Conservation (phyloP, 805 yeast genomes). For the Kregervanrija pseudodelftensis region DNA sequence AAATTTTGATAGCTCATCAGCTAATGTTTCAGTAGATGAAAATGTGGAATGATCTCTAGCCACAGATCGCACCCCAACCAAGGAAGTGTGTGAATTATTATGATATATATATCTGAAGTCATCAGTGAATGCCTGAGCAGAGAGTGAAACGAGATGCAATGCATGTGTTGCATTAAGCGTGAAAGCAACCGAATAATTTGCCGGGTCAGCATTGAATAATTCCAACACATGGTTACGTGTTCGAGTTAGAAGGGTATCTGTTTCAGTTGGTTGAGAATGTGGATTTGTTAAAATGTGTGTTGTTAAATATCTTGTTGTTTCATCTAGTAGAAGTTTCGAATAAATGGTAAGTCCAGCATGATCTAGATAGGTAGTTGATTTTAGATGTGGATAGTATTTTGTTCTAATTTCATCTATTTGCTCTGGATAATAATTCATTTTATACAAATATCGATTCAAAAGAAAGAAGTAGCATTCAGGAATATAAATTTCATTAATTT, state of each 20-base stretch:
- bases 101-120: constrained; percentile 22
- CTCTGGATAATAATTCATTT: constrained; percentile 4
- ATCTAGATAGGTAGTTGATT: constrained; percentile 29
- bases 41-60: too few relatives aligned
- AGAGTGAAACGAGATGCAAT: constrained; percentile 15
- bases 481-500: too few relatives aligned
- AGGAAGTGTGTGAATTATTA: constrained; percentile 35
- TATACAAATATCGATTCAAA: too few relatives aligned
- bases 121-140: not conserved
- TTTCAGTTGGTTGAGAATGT: constrained; percentile 31
- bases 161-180: constrained; percentile 36
- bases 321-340: constrained; percentile 23
- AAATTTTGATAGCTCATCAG: constrained; percentile 10
- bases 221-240: constrained; percentile 25
- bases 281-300: constrained; percentile 32
- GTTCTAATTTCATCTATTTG: constrained; percentile 12
- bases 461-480: too few relatives aligned
- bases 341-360: constrained; percentile 37
- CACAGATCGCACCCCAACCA: constrained; percentile 31
- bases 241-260: constrained; percentile 21
- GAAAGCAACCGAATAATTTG: constrained; percentile 32
- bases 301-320: constrained; percentile 18
- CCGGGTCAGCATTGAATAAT: constrained; percentile 29
- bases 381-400: constrained; percentile 21
- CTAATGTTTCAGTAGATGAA: constrained; percentile 3